Percentiles rank a stretch among this genome's conserved stretches.
Evolutionary conservation across 768 basidiomycete species (phyloP).

Genomic region (Suillus subluteus): DNA sequence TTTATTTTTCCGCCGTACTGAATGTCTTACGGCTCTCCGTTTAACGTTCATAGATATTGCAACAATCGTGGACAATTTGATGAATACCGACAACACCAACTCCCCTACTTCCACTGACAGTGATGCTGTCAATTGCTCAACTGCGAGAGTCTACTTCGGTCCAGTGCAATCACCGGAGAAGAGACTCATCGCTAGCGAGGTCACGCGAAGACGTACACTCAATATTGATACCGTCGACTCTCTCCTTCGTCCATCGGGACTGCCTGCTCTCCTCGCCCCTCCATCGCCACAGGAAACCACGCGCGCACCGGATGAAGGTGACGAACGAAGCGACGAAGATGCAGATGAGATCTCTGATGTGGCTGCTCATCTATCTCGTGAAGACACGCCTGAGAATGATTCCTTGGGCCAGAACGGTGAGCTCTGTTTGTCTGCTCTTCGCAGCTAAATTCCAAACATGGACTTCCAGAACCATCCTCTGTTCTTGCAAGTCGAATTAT

Average conservation of each 20-base stretch:
- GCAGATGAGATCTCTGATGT: constrained; percentile 32
- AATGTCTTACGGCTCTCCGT: constrained; percentile 1
- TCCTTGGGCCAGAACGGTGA: constrained; percentile 49
- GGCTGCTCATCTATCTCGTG: constrained; percentile 34
- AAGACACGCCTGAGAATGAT: constrained; percentile 55
- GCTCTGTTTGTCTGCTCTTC: constrained; percentile 12
- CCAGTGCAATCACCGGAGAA: constrained; percentile 58
- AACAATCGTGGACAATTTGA: constrained; percentile 5
- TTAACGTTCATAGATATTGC: constrained; percentile 9
- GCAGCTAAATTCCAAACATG: constrained; percentile 16
- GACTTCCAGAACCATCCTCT: constrained; percentile 63
- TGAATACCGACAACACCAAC: constrained; percentile 23
- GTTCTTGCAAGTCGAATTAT: constrained; percentile 67
- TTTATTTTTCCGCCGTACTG: background rate
- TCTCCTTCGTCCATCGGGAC: constrained; percentile 52
- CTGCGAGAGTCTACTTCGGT: constrained; percentile 53
- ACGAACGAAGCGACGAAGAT: constrained; percentile 35
- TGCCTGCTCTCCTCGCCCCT: constrained; percentile 42
- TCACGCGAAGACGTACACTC: constrained; percentile 33
- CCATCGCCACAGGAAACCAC: constrained; percentile 16
- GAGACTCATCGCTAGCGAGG: constrained; percentile 38
- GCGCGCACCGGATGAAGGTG: constrained; percentile 24
- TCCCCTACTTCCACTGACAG: constrained; percentile 38
- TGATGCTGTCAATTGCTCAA: constrained; percentile 46
- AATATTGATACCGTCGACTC: constrained; percentile 29